A percentile compares a stretch with the other conserved stretches of the same genome.
phyloP scores from a whole-genome alignment of 176 grass and related monocot species.

The Alopecurus myosuroides region DNA sequence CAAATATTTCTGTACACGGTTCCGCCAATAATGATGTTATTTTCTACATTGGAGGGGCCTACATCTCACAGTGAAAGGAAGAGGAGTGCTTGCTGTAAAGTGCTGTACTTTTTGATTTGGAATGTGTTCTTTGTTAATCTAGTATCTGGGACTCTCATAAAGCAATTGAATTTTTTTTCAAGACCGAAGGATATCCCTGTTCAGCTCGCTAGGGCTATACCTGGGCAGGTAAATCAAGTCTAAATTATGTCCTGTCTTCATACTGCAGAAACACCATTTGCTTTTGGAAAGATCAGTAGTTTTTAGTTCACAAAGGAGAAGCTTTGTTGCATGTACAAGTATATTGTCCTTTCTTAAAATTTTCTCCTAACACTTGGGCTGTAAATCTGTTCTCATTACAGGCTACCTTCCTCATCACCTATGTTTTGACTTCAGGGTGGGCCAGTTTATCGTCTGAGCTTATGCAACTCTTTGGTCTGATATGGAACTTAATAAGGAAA shows the following conservation, averaged over 20 bases:
- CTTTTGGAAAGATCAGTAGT: neutral
- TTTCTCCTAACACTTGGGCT: conserved; percentile 1
- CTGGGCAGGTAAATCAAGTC: conserved; percentile 59
- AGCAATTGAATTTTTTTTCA: conserved; percentile 56
- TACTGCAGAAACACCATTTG: neutral
- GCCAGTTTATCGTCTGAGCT: conserved; percentile 88
- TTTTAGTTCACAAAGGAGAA: neutral
- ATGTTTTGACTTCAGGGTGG: conserved; percentile 98
- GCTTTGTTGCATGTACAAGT: neutral
- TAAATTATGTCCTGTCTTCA: neutral
- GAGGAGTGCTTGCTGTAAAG: conserved; percentile 89
- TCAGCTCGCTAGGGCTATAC: conserved; percentile 71
- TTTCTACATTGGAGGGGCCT: conserved; percentile 83
- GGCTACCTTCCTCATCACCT: conserved; percentile 97
- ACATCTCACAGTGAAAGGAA: conserved; percentile 86
- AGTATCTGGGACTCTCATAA: conserved; percentile 75
- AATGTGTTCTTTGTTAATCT: conserved; percentile 91
- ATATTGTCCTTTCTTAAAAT: neutral
- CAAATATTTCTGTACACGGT: conserved; percentile 69
- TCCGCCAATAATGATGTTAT: conserved; percentile 78
- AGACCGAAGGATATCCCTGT: conserved; percentile 69
- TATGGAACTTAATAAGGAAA: conserved; percentile 75
- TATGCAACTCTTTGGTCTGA: conserved; percentile 83
- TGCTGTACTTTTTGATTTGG: conserved; percentile 82
- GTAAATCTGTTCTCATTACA: conserved; percentile 39